Evolutionary conservation across 2,329 filamentous ascomycete genomes (phyloP).

Genomic region (Cytospora paraplurivora): DNA sequence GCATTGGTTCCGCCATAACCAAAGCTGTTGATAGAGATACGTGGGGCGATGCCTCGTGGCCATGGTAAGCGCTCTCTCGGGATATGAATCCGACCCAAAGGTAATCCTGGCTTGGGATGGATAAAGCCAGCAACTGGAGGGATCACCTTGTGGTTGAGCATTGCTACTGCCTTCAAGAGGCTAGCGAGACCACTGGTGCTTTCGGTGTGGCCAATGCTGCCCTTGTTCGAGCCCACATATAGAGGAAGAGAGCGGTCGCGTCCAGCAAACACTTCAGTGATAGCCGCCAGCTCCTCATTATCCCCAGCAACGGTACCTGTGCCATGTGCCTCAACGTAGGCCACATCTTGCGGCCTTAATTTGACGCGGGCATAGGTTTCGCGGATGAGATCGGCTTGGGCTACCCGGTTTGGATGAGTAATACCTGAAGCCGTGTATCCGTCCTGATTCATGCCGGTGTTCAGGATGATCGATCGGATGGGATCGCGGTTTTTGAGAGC

Average conservation of each 20-base stretch:
- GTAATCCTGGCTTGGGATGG: constrained; percentile 14
- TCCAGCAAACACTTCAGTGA: constrained; percentile 14
- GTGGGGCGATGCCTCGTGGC: neutral
- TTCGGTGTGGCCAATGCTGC: constrained; percentile 31
- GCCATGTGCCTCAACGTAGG: constrained; percentile 17
- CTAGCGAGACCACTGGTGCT: constrained; percentile 4
- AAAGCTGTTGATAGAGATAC: constrained; percentile 16
- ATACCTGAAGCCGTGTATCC: constrained; percentile 38
- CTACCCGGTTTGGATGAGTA: constrained; percentile 41
- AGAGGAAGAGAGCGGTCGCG: constrained; percentile 23
- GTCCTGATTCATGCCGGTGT: constrained; percentile 36
- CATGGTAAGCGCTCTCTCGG: neutral
- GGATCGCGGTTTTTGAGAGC: constrained; percentile 13
- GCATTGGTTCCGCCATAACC: constrained; percentile 30
- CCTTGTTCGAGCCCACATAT: constrained; percentile 39
- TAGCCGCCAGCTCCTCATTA: neutral
- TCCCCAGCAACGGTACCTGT: constrained; percentile 15
- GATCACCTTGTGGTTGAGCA: constrained; percentile 27
- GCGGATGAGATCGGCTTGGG: constrained; percentile 40
- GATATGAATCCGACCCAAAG: neutral
- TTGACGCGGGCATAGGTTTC: constrained; percentile 36
- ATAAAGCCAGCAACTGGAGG: constrained; percentile 33
- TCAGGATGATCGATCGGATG: constrained; percentile 30
- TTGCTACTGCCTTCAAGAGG: constrained; percentile 2
- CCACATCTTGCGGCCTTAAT: constrained; percentile 27